A percentile compares a stretch with the other conserved stretches of the same genome.
These are phyloP conservation scores for Pisolithus microcarpus DNA, from an alignment of 768 basidiomycete genomes.

Conservation along the genomic window DNA sequence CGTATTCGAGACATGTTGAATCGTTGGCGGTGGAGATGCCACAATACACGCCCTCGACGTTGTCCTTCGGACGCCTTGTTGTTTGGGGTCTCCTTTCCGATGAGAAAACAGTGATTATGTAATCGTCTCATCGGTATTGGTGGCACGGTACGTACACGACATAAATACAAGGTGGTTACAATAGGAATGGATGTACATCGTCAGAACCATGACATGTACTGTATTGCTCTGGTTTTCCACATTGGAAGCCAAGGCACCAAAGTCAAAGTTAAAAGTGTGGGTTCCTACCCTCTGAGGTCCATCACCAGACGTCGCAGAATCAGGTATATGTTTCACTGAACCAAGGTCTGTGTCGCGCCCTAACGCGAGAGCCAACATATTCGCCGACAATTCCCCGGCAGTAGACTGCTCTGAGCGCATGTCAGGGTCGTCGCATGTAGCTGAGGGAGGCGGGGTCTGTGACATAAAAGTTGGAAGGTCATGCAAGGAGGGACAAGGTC, in stretches of 20 bases:
- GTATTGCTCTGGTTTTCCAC: slow-evolving; percentile 48
- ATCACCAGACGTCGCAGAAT: slow-evolving; percentile 13
- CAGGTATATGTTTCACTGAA: slow-evolving; percentile 13
- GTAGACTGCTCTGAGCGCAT: slow-evolving; percentile 12
- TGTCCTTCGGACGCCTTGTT: too few species aligned
- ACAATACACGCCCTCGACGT: too few species aligned
- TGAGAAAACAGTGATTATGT: slow-evolving; percentile 14
- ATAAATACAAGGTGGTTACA: neutral
- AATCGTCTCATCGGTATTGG: slow-evolving; percentile 8
- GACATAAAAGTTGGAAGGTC: slow-evolving; percentile 20
- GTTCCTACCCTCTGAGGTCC: slow-evolving; percentile 40
- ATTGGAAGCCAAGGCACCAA: slow-evolving; percentile 49
- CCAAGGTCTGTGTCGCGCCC: slow-evolving; percentile 22
- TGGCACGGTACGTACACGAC: neutral
- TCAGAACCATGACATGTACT: slow-evolving; percentile 68
- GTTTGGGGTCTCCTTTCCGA: too few species aligned
- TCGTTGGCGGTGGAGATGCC: slow-evolving; percentile 3
- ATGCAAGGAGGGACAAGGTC: slow-evolving; percentile 14
- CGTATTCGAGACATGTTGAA: slow-evolving; percentile 72
- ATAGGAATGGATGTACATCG: neutral
- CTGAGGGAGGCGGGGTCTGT: slow-evolving; percentile 7
- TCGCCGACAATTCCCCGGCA: slow-evolving; percentile 25
- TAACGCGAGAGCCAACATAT: slow-evolving; percentile 26
- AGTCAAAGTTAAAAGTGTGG: slow-evolving; percentile 54
- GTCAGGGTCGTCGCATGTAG: slow-evolving; percentile 12